phyloP scores from a whole-genome alignment of 2,329 filamentous ascomycete genomes.

The Pyricularia sp. region DNA sequence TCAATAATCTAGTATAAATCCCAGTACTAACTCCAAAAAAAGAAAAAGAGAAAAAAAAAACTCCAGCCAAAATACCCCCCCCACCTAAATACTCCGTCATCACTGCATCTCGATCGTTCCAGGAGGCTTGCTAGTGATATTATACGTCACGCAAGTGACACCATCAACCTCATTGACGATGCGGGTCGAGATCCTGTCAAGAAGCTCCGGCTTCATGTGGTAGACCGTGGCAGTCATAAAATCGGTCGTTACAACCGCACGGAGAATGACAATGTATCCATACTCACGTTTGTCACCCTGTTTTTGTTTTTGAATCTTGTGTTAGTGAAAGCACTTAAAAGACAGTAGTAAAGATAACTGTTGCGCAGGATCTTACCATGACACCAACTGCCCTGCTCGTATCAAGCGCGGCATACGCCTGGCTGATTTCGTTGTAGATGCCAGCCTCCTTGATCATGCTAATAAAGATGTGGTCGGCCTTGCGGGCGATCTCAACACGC shows the following conservation, averaged over 20 bases:
- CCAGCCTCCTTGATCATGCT: constrained; percentile 59
- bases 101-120: constrained; percentile 53
- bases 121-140: constrained; percentile 43
- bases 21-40: too few relatives aligned
- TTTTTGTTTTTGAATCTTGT: constrained; percentile 3
- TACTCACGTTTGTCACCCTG: constrained; percentile 17
- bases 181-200: constrained; percentile 49
- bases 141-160: constrained; percentile 55
- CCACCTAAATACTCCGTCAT: not conserved
- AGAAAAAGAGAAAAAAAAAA: not conserved
- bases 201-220: constrained; percentile 49
- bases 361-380: constrained; percentile 16
- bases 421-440: constrained; percentile 51
- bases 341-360: not conserved
- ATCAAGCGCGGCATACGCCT: constrained; percentile 33
- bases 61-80: not conserved
- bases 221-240: constrained; percentile 68
- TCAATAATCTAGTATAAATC: too few relatives aligned
- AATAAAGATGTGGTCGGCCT: constrained; percentile 70
- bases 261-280: constrained; percentile 23
- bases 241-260: constrained; percentile 37
- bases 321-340: not conserved
- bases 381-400: constrained; percentile 28
- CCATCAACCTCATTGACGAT: constrained; percentile 69
- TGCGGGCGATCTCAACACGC: constrained; percentile 63